A percentile compares a stretch with the other conserved stretches of the same genome.
phyloP scores from a whole-genome alignment of 192 early-diverging fungal species.

The Spizellomyces sp. region DNA sequence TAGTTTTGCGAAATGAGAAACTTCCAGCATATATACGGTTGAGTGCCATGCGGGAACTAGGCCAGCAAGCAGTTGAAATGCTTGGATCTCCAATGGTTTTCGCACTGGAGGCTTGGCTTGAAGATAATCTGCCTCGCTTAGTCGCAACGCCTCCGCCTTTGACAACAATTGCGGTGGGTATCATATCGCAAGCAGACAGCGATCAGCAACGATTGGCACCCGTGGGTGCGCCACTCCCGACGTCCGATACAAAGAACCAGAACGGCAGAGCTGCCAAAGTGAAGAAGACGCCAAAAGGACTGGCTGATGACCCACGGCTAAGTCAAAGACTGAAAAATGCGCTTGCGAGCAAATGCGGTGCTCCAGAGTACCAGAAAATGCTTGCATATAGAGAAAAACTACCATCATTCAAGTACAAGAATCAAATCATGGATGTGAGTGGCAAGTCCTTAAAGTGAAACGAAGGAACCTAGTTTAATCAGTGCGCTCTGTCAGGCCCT shows the following conservation, averaged over 20 bases:
- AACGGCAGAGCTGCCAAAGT: not conserved
- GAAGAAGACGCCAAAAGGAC: not conserved
- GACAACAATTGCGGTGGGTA: not conserved
- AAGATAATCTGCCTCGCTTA: constrained; percentile 33
- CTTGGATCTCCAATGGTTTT: constrained; percentile 53
- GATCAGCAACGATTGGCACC: not conserved
- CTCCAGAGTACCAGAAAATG: constrained; percentile 36
- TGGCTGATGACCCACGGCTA: not conserved
- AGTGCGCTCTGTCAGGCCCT: constrained; percentile 5
- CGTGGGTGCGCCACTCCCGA: not conserved
- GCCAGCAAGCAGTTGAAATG: constrained; percentile 14
- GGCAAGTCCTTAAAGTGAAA: no score
- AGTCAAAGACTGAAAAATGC: not conserved
- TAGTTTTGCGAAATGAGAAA: constrained; percentile 65
- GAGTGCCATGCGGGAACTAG: constrained; percentile 32
- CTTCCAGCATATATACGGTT: constrained; percentile 70
- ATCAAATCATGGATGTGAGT: constrained; percentile 49
- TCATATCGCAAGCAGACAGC: not conserved
- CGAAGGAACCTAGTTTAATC: no score
- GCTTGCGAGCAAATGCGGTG: not conserved
- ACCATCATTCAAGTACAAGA: constrained; percentile 62
- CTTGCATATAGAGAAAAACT: constrained; percentile 53
- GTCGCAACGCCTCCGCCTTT: constrained; percentile 34
- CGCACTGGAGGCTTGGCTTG: constrained; percentile 40
- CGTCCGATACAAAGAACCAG: not conserved